Conservation (phyloP, 1,284 basidiomycete genomes). For the Boletus semigastroideus region DNA sequence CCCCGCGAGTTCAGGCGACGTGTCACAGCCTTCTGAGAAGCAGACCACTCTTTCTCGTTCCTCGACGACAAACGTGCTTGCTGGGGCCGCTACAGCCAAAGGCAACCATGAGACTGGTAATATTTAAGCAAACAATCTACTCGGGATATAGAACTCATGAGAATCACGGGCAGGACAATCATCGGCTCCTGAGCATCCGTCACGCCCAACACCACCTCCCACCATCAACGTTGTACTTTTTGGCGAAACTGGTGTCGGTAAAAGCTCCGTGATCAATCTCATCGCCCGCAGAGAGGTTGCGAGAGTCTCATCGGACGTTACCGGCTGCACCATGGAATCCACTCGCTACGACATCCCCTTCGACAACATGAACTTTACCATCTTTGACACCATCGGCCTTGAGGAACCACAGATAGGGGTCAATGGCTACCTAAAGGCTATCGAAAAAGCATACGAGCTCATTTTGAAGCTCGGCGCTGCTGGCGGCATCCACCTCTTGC, state of each 20-base stretch:
- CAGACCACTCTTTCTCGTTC: constrained; percentile 1
- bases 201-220: neutral
- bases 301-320: constrained; percentile 30
- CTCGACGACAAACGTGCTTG: neutral
- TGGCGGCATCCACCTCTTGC: constrained; percentile 39
- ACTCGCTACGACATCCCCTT: constrained; percentile 25
- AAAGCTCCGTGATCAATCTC: constrained; percentile 36
- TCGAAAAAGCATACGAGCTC: constrained; percentile 37
- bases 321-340: constrained; percentile 33
- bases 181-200: neutral
- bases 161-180: constrained; percentile 1
- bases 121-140: neutral
- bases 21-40: neutral
- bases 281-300: constrained; percentile 29
- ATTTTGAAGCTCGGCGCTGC: constrained; percentile 29
- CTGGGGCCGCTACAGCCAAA: neutral
- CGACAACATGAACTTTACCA: constrained; percentile 15
- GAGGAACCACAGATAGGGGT: constrained; percentile 36
- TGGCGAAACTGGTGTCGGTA: constrained; percentile 35
- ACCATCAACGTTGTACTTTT: constrained; percentile 32
- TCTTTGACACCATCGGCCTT: constrained; percentile 45
- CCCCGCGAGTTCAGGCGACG: neutral
- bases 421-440: constrained; percentile 31
- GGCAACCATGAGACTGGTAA: constrained; percentile 13
- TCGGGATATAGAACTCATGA: constrained; percentile 10